These are phyloP conservation scores for Cardamine resedifolia DNA, from an alignment of 345 rosid species.

Conservation along the genomic window DNA sequence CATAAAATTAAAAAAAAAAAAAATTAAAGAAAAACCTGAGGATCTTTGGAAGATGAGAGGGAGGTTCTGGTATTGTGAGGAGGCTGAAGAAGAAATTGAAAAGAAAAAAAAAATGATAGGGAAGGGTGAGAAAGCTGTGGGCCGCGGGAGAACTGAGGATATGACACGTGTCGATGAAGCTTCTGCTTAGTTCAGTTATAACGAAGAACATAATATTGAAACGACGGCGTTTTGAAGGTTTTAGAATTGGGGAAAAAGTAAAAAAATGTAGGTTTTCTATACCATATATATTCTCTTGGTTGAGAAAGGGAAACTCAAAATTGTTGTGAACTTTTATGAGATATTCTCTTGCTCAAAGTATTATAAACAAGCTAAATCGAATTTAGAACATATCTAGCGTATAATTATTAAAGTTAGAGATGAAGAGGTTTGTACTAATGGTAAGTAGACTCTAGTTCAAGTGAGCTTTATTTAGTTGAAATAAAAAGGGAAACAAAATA, in stretches of 20 bases:
- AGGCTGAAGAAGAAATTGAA: too few species aligned
- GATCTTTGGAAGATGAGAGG: not conserved
- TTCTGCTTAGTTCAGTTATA: not conserved
- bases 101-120: not conserved
- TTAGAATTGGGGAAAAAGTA: not conserved
- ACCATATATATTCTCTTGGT: not conserved
- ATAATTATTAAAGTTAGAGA: too few species aligned
- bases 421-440: too few species aligned
- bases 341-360: not conserved
- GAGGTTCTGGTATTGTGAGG: not conserved
- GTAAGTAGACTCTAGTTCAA: too few species aligned
- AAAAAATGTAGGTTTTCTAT: too few species aligned
- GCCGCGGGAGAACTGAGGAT: not conserved
- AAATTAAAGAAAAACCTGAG: not conserved
- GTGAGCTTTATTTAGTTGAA: too few species aligned
- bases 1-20: not conserved
- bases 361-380: too few species aligned
- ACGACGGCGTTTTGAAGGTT: not conserved
- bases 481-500: too few species aligned
- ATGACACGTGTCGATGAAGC: constrained; percentile 1
- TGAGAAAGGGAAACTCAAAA: not conserved
- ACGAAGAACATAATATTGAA: not conserved
- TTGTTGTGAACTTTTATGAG: not conserved
- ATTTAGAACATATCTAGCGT: too few species aligned
- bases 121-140: not conserved